Evolutionary conservation across 106 monocot genomes (phyloP).

Genomic region (Acorus gramineus): DNA sequence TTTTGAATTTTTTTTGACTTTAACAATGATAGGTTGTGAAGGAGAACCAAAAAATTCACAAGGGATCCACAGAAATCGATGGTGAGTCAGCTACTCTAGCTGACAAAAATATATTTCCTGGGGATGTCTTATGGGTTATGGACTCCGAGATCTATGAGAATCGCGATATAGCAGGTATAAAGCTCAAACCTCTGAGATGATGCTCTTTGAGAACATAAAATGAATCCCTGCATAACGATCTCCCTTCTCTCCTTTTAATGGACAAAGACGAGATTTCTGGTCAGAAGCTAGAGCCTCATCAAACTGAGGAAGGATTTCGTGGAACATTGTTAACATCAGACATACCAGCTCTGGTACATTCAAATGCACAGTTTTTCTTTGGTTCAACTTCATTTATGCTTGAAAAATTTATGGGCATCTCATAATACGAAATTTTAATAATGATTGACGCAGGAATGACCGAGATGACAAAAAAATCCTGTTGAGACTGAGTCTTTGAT

Average conservation of each 20-base stretch:
- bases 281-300: constrained; percentile 32
- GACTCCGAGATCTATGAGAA: constrained; percentile 86
- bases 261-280: constrained; percentile 72
- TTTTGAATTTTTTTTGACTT: background rate
- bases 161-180: constrained; percentile 89
- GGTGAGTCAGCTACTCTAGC: constrained; percentile 87
- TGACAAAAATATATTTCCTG: constrained; percentile 92
- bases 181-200: no score
- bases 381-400: no score
- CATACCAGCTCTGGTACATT: constrained; percentile 22
- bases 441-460: no score
- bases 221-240: background rate
- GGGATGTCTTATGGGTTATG: constrained; percentile 82
- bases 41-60: constrained; percentile 97
- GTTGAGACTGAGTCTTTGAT: no score
- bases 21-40: constrained; percentile 58
- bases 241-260: background rate
- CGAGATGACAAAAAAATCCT: no score
- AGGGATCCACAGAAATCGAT: constrained; percentile 71
- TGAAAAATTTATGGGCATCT: no score
- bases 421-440: no score
- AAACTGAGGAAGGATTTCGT: constrained; percentile 89
- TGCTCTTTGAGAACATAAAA: no score
- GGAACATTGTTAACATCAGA: constrained; percentile 75
- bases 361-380: no score